Evolutionary conservation across 2,329 filamentous ascomycete species (phyloP), one percentile per base, ranked within the genome.

Genomic region (Sporothrix phasma): DNA sequence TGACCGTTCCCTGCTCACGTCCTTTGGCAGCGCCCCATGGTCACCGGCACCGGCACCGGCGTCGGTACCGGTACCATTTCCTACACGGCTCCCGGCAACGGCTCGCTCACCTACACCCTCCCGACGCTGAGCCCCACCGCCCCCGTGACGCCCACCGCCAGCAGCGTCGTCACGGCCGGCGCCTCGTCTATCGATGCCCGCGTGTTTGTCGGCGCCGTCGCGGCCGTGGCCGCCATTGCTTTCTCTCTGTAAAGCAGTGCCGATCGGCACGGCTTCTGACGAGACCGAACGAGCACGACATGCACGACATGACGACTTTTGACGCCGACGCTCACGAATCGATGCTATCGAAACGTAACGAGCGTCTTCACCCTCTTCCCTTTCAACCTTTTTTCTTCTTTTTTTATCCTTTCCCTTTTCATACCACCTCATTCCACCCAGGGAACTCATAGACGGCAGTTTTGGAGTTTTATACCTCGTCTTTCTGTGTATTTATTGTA

Each of bases 151-250:
- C 17, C 37, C 29, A 24, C 46, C 37, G 26, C 49, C 26, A 3
- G 31, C 5, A 19, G 26, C 19, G 58, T 63, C n/a, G 61, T 60
- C 22, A 64, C 64, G 3, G 62, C 67, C 19, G 67, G 66, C 17
- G 66, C 66, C 11, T 39, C 43, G 17, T 47, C 54, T 11, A 39
- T 66, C 3, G 66, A 64, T n/a, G 51, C 62, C 47, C 65, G 65
- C 39, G 59, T 63, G 5, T 51, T 64, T 10, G 61, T 66, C 54
- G 66, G 66, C 15, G 67, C 67, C 15, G 65, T 45, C 29, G 67
- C 66, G 4, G 67, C 65, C 24, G 67, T 68, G 3, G 67, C 67
- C 5, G 67, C 66, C 34, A 53, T 67, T 51, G 67, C 66, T 31
- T 66, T 68, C 54, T 53, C 65, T 22, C 65, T 68, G 65, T 68